These are phyloP conservation scores for Cordyceps pruinosa DNA, from an alignment of 2,329 filamentous ascomycete genomes.

Conservation along the genomic window DNA sequence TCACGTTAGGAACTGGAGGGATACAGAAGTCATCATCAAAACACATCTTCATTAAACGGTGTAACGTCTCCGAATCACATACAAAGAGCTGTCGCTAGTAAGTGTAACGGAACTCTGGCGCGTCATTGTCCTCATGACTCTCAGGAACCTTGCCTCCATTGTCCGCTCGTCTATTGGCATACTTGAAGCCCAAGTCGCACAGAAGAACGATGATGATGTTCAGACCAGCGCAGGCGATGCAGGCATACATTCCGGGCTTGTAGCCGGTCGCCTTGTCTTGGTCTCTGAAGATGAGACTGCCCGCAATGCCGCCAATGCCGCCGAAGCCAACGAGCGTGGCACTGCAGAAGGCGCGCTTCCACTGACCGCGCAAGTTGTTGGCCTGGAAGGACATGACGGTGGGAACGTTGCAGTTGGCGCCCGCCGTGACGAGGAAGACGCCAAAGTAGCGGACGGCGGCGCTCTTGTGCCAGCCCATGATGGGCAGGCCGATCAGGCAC, in stretches of 20 bases:
- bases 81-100: background rate
- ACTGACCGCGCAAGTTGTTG: slow-evolving; percentile 83
- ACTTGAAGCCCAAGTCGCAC: slow-evolving; percentile 34
- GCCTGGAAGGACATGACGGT: slow-evolving; percentile 72
- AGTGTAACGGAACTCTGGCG: slow-evolving; percentile 12
- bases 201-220: slow-evolving; percentile 38
- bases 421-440: slow-evolving; percentile 68
- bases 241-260: slow-evolving; percentile 47
- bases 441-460: slow-evolving; percentile 61
- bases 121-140: slow-evolving; percentile 27
- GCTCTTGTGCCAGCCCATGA: slow-evolving; percentile 60
- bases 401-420: slow-evolving; percentile 72
- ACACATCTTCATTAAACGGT: no score
- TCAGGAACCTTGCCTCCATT: slow-evolving; percentile 46
- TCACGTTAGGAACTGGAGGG: no score
- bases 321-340: slow-evolving; percentile 71
- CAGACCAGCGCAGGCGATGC: slow-evolving; percentile 43
- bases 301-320: slow-evolving; percentile 71
- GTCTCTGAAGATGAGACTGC: slow-evolving; percentile 62
- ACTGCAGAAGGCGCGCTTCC: slow-evolving; percentile 76
- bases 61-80: background rate
- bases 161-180: slow-evolving; percentile 45
- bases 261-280: slow-evolving; percentile 47
- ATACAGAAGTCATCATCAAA: no score
- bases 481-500: slow-evolving; percentile 60